A percentile compares a stretch with the other conserved stretches of the same genome.
phyloP scores from a whole-genome alignment of 495 filamentous ascomycete genomes.

The Recurvomyces mirabilis region DNA sequence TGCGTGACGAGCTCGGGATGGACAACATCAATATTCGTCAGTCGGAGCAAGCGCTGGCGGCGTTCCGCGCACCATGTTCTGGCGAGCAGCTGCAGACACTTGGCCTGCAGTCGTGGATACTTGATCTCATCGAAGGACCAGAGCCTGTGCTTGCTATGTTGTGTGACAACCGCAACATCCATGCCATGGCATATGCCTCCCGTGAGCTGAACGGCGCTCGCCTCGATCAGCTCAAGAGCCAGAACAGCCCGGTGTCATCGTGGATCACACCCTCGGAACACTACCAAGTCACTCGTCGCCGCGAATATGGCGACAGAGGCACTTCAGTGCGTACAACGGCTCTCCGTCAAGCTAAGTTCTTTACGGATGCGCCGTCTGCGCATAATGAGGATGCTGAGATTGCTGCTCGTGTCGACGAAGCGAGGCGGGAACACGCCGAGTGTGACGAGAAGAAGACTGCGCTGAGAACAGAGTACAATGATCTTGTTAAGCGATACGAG shows the following conservation, averaged over 20 bases:
- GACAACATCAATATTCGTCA: conserved; percentile 55
- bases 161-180: conserved; percentile 53
- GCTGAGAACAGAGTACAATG: conserved; percentile 9
- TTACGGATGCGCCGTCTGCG: conserved; percentile 71
- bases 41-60: conserved; percentile 36
- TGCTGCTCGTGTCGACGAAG: conserved; percentile 33
- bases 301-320: conserved; percentile 62
- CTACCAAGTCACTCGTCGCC: conserved; percentile 51
- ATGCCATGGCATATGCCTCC: conserved; percentile 53
- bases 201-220: conserved; percentile 52
- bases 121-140: conserved; percentile 68
- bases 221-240: conserved; percentile 43
- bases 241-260: conserved; percentile 36
- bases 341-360: conserved; percentile 47
- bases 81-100: conserved; percentile 42
- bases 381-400: conserved; percentile 43
- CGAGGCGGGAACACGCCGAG: conserved; percentile 30
- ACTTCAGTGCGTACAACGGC: conserved; percentile 50
- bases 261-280: conserved; percentile 53
- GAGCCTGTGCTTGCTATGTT: conserved; percentile 80
- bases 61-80: conserved; percentile 39
- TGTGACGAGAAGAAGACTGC: conserved; percentile 17
- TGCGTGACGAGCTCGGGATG: conserved; percentile 46
- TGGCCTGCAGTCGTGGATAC: conserved; percentile 70
- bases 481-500: conserved; percentile 4